Base-by-base conservation (phyloP, 163 green algal genomes). In the Picocystis sp. region DNA sequence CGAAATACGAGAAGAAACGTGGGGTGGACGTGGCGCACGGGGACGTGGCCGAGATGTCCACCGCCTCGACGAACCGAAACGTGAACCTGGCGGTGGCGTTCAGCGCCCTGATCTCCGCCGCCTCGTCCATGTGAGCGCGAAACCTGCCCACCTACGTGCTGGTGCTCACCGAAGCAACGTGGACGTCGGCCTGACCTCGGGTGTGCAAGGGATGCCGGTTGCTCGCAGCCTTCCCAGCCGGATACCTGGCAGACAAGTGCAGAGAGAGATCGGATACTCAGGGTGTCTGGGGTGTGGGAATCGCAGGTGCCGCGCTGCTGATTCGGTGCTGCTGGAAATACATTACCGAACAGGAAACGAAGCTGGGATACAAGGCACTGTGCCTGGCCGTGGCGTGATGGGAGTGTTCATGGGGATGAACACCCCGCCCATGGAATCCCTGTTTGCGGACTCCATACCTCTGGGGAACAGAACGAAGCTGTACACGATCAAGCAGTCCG, bases 331-430 rank as follows among this genome's bases (percentile, higher is more conserved):
- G 21, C 10, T 22, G 41, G n/a, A 55, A 33, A 34, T 21, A 33
- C 24, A 55, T 33, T 22, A 10, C 48, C 24, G n/a, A 24, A 34
- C 17, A 24, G 24, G 22, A 55, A 33, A 14, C 24, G n/a, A 6
- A 48, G 22, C 48, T 33, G 17, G 48, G 17, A 22, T 55, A 34
- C 48, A 34, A 21, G 24, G 22, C 22, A 34, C 48, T 55, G 24
- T 33, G 19, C 22, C 5, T 24, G 6, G 19, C 48, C n/a, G 17
- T 45, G 17, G 48, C 10, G n/a, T 33, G 21, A 48, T 33, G 48
- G 48, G 48, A 21, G 17, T 55, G 17, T 55, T 55, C 48, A 55
- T 21, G n/a, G 48, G 48, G n/a, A 21, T 41, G 48, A 21, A 45
- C 17, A 55, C 8, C 22, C 24, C n/a, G 17, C 19, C 48, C 19